These are phyloP conservation scores for Saccharomyces hybrid DNA, from an alignment of 1,139 yeast species.

Conservation along the genomic window DNA sequence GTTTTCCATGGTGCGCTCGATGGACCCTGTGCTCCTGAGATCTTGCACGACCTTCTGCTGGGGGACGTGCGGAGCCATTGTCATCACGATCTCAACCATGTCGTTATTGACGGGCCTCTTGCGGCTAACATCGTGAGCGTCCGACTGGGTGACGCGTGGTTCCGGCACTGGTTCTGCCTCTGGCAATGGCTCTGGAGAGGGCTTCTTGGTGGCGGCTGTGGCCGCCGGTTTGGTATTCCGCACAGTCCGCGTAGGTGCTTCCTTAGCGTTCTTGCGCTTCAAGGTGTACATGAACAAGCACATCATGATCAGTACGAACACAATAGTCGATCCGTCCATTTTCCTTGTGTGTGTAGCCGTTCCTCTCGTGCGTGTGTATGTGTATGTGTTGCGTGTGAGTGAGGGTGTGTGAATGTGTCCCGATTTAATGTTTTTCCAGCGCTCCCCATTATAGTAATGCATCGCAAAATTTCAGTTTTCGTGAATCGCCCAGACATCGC, in stretches of 20 bases:
- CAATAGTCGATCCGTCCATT: neutral
- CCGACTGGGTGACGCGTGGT: conserved; percentile 6
- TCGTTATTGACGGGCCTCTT: conserved; percentile 61
- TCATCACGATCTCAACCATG: conserved; percentile 82
- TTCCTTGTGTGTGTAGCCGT: neutral
- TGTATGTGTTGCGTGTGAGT: neutral
- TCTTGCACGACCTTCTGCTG: conserved; percentile 61
- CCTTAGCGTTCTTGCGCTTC: neutral
- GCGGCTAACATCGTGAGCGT: conserved; percentile 13
- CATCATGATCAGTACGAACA: neutral
- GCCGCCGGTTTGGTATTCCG: neutral
- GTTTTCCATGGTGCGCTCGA: conserved; percentile 70
- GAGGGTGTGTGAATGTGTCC: neutral
- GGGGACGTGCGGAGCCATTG: conserved; percentile 69
- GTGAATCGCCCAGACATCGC: neutral
- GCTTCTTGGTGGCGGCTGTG: neutral
- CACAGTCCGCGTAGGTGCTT: conserved; percentile 3
- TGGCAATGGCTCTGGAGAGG: neutral
- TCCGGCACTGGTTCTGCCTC: neutral
- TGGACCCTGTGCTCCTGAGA: conserved; percentile 63
- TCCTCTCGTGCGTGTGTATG: neutral
- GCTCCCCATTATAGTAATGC: neutral
- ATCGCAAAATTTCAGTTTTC: neutral
- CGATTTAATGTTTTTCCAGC: neutral
- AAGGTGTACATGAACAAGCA: neutral